A percentile compares a stretch with the other conserved stretches of the same genome.
phyloP scores from a whole-genome alignment of 2,329 filamentous ascomycete genomes.

The Epichloe uncinata region DNA sequence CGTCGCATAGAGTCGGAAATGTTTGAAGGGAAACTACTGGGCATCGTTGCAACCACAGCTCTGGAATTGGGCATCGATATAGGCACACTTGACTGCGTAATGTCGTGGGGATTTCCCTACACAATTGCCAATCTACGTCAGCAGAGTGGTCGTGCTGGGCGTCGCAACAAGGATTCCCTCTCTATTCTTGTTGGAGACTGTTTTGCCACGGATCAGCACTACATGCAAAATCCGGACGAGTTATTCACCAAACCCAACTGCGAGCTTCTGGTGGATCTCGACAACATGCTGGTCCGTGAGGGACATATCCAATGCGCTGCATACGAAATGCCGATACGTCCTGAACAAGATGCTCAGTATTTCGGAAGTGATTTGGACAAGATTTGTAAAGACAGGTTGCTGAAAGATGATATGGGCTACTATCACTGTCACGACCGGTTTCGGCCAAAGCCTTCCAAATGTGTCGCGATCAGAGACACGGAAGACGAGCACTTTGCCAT shows the following conservation, averaged over 20 bases:
- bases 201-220: conserved; percentile 86
- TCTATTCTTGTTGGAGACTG: conserved; percentile 81
- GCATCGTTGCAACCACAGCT: conserved; percentile 87
- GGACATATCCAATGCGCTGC: conserved; percentile 94
- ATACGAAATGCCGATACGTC: conserved; percentile 83
- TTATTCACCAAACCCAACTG: conserved; percentile 86
- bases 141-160: conserved; percentile 83
- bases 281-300: conserved; percentile 81
- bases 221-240: conserved; percentile 92
- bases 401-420: conserved; percentile 63
- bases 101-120: conserved; percentile 90
- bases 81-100: conserved; percentile 80
- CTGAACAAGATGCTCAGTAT: conserved; percentile 60
- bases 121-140: conserved; percentile 90
- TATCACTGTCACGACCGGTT: conserved; percentile 87
- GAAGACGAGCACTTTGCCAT: conserved; percentile 88
- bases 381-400: conserved; percentile 61
- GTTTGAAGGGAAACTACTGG: conserved; percentile 89
- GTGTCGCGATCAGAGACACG: conserved; percentile 79
- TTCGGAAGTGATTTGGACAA: conserved; percentile 62
- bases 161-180: conserved; percentile 84
- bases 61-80: conserved; percentile 93
- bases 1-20: conserved; percentile 85
- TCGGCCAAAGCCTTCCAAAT: conserved; percentile 68
- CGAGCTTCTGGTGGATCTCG: conserved; percentile 80